Evolutionary conservation across 257 asterid genomes (phyloP).

Genomic region (Ajuga chamaepitys): DNA sequence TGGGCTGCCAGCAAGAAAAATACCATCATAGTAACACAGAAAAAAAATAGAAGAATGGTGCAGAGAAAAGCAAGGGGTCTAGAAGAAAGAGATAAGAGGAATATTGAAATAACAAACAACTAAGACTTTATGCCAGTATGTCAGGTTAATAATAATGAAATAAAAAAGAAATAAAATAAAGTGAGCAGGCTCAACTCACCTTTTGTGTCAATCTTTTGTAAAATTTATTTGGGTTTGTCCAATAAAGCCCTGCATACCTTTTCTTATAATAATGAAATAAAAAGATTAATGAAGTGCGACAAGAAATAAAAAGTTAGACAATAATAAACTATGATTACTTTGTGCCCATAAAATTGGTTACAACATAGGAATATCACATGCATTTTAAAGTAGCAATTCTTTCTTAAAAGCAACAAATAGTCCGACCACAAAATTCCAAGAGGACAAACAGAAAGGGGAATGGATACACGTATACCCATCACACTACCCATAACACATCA

Average conservation of each 20-base stretch:
- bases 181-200: too few relatives aligned
- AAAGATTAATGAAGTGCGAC: too few relatives aligned
- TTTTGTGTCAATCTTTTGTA: constrained; percentile 98
- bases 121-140: background rate
- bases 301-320: too few relatives aligned
- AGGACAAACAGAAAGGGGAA: background rate
- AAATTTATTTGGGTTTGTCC: constrained; percentile 90
- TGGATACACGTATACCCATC: background rate
- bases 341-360: too few relatives aligned
- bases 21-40: too few relatives aligned
- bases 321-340: too few relatives aligned
- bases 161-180: too few relatives aligned
- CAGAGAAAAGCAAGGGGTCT: background rate
- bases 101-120: too few relatives aligned
- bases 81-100: background rate
- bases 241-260: constrained; percentile 98
- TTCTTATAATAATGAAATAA: too few relatives aligned
- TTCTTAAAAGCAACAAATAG: background rate
- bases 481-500: background rate
- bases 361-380: background rate
- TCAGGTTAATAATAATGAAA: too few relatives aligned
- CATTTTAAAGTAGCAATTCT: background rate
- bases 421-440: constrained; percentile 12
- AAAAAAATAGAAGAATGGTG: background rate
- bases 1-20: constrained; percentile 52